Conservation (phyloP, 352 stramenopile species). For the Phytophthora vignae region DNA sequence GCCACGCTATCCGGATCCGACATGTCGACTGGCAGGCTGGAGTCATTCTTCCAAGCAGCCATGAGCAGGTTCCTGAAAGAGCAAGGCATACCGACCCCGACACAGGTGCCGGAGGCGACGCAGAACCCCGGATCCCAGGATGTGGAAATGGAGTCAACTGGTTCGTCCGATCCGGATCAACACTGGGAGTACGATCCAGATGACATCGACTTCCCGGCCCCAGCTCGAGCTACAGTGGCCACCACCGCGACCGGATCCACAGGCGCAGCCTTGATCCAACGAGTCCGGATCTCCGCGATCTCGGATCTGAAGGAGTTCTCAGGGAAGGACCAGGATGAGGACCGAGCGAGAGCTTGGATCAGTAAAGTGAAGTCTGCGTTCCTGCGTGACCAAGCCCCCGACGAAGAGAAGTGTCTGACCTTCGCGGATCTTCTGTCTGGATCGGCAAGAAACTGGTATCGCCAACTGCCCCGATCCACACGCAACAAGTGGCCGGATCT, state of each 20-base stretch:
- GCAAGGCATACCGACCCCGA: background rate
- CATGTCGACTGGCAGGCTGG: background rate
- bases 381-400: background rate
- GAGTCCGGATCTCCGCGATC: conserved; percentile 5
- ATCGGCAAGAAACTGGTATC: conserved; percentile 2
- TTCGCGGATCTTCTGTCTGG: conserved; percentile 5
- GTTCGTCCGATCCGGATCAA: too few relatives aligned
- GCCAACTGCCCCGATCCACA: background rate
- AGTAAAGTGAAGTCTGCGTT: conserved; percentile 7
- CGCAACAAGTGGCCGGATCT: background rate
- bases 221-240: background rate
- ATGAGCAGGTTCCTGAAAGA: background rate
- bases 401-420: conserved; percentile 6
- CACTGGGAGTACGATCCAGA: background rate
- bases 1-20: background rate
- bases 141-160: too few relatives aligned
- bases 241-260: background rate
- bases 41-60: background rate
- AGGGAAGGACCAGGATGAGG: background rate
- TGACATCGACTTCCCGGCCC: background rate
- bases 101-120: background rate
- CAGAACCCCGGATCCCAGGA: too few relatives aligned
- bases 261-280: background rate
- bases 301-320: conserved; percentile 15
- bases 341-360: background rate